Conservation (phyloP, 768 basidiomycete species). For the Boletus sp. region DNA sequence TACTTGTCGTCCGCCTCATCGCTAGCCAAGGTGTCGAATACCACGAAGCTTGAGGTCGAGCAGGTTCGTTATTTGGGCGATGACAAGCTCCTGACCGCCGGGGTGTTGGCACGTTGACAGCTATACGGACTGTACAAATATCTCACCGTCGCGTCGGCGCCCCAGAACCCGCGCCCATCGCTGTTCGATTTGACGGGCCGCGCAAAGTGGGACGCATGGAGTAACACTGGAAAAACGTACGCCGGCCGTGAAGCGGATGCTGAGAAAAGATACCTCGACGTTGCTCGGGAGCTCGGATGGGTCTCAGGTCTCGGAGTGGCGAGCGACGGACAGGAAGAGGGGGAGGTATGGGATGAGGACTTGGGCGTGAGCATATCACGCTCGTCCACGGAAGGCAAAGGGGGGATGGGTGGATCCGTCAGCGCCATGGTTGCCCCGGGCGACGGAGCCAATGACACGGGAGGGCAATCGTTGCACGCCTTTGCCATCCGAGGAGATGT, state of each 20-base stretch:
- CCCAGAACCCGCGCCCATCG: slow-evolving; percentile 61
- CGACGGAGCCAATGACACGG: slow-evolving; percentile 39
- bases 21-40: slow-evolving; percentile 52
- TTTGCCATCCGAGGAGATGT: slow-evolving; percentile 60
- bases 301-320: slow-evolving; percentile 30
- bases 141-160: slow-evolving; percentile 57
- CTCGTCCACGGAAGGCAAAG: slow-evolving; percentile 26
- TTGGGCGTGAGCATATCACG: slow-evolving; percentile 26
- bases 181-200: slow-evolving; percentile 77
- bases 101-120: slow-evolving; percentile 42
- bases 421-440: slow-evolving; percentile 52
- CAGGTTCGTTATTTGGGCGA: slow-evolving; percentile 15
- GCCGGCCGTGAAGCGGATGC: slow-evolving; percentile 42
- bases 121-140: slow-evolving; percentile 85
- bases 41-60: slow-evolving; percentile 74
- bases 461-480: slow-evolving; percentile 52
- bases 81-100: slow-evolving; percentile 17
- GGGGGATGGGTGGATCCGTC: slow-evolving; percentile 56
- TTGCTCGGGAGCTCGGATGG: slow-evolving; percentile 75
- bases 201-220: slow-evolving; percentile 91
- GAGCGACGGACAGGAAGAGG: slow-evolving; percentile 14
- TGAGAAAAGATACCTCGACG: slow-evolving; percentile 64
- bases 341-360: slow-evolving; percentile 47
- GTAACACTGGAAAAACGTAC: slow-evolving; percentile 47
- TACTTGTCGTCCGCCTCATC: slow-evolving; percentile 62